A percentile compares a stretch with the other conserved stretches of the same genome.
Evolutionary conservation across 352 stramenopile species (phyloP).

Genomic region (Albugo laibachii): DNA sequence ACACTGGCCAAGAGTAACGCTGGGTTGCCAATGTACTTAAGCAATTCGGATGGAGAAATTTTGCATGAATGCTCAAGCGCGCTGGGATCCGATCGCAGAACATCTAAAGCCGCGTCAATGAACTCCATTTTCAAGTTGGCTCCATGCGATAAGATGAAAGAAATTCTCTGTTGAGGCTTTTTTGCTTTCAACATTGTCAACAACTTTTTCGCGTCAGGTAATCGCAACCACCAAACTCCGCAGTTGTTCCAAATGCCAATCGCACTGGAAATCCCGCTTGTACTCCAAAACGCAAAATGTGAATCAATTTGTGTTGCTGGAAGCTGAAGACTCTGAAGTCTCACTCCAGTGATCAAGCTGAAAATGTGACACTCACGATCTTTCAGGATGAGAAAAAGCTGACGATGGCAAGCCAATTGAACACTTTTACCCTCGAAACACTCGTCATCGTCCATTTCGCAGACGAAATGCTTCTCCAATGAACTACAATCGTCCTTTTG

Average conservation of each 20-base stretch:
- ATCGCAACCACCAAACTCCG: conserved; percentile 46
- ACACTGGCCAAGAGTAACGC: conserved; percentile 47
- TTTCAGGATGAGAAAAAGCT: conserved; percentile 16
- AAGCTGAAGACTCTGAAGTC: conserved; percentile 17
- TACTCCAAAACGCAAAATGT: conserved; percentile 25
- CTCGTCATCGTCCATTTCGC: not conserved
- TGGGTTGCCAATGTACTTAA: conserved; percentile 23
- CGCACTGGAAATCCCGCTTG: conserved; percentile 19
- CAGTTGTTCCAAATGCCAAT: conserved; percentile 27
- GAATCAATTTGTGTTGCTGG: conserved; percentile 7
- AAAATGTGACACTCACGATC: conserved; percentile 17
- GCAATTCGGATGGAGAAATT: too few relatives aligned
- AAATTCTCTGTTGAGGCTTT: conserved; percentile 17
- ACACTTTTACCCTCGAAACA: not conserved
- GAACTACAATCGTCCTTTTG: conserved; percentile 12
- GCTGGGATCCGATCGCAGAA: conserved; percentile 17
- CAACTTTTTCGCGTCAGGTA: conserved; percentile 27
- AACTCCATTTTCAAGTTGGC: conserved; percentile 29
- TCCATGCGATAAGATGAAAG: conserved; percentile 27
- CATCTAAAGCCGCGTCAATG: conserved; percentile 33
- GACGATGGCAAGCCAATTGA: conserved; percentile 20
- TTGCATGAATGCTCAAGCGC: conserved; percentile 6
- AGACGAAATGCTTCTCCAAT: not conserved
- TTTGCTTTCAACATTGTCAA: conserved; percentile 1
- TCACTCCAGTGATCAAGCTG: conserved; percentile 27